Evolutionary conservation across 495 filamentous ascomycete species (phyloP).

Genomic region (Talaromyces nanjingensis): DNA sequence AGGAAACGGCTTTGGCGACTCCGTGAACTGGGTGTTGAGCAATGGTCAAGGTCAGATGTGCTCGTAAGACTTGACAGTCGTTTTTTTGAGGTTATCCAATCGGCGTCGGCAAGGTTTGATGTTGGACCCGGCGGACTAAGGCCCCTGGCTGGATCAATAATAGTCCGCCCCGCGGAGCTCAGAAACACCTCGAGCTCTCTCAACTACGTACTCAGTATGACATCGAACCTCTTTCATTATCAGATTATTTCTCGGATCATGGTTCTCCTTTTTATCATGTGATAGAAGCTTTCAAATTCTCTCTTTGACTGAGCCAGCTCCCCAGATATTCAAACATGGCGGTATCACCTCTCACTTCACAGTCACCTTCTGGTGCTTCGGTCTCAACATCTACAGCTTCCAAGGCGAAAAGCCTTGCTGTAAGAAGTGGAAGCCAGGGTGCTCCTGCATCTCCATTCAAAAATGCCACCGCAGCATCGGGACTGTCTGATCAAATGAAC

Average conservation of each 20-base stretch:
- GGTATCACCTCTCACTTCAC: constrained; percentile 8
- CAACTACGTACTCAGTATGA: not conserved
- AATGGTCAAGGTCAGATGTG: not conserved
- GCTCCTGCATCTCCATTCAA: not conserved
- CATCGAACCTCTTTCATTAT: not conserved
- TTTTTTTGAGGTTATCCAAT: not conserved
- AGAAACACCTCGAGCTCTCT: not conserved
- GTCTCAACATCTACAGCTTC: not conserved
- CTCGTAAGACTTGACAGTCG: not conserved
- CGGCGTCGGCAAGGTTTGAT: not conserved
- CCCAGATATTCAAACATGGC: not conserved
- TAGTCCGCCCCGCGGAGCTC: constrained; percentile 1
- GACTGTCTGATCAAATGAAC: constrained; percentile 83
- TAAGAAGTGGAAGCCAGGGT: not conserved
- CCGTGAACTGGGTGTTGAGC: not conserved
- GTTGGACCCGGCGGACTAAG: not conserved
- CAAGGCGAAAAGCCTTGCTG: constrained; percentile 2
- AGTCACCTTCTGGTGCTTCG: not conserved
- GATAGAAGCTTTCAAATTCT: not conserved
- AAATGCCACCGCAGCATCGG: constrained; percentile 17
- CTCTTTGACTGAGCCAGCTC: not conserved
- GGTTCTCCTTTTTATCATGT: not conserved
- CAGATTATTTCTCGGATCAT: not conserved
- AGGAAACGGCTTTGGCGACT: not conserved
- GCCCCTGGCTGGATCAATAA: constrained; percentile 6